Conservation (phyloP, 768 basidiomycete genomes). For the Termitomyces sp. region DNA sequence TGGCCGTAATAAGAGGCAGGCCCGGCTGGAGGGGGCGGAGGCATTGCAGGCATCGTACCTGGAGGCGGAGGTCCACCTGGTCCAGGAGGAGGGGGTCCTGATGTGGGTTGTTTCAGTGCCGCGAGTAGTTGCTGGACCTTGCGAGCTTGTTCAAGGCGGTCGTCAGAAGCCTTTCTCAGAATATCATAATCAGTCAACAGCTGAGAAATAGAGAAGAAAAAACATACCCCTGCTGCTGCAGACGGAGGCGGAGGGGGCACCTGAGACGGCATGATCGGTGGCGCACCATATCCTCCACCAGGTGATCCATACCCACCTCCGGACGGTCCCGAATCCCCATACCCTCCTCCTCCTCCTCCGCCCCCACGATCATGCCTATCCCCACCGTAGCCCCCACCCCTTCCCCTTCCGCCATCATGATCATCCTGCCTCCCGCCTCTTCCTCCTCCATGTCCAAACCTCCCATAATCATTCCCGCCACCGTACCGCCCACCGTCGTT, state of each 20-base stretch:
- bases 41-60: conserved; percentile 14
- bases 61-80: conserved; percentile 29
- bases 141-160: conserved; percentile 83
- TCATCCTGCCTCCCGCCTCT: conserved; percentile 38
- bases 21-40: conserved; percentile 24
- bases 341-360: conserved; percentile 13
- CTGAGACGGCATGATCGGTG: conserved; percentile 3
- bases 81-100: conserved; percentile 20
- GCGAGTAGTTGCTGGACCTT: conserved; percentile 84
- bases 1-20: conserved; percentile 38
- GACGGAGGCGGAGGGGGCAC: conserved; percentile 22
- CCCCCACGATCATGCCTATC: conserved; percentile 12
- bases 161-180: conserved; percentile 46
- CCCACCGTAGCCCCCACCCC: conserved; percentile 25
- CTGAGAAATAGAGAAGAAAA: background rate
- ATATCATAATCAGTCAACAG: background rate
- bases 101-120: conserved; percentile 68
- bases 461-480: conserved; percentile 36
- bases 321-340: conserved; percentile 16
- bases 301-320: conserved; percentile 23
- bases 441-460: conserved; percentile 36
- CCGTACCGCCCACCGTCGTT: conserved; percentile 39
- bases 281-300: conserved; percentile 20
- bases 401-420: conserved; percentile 32
- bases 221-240: conserved; percentile 11